Evolutionary conservation across 495 filamentous ascomycete genomes (phyloP).

Genomic region (Articulospora tetracladia): DNA sequence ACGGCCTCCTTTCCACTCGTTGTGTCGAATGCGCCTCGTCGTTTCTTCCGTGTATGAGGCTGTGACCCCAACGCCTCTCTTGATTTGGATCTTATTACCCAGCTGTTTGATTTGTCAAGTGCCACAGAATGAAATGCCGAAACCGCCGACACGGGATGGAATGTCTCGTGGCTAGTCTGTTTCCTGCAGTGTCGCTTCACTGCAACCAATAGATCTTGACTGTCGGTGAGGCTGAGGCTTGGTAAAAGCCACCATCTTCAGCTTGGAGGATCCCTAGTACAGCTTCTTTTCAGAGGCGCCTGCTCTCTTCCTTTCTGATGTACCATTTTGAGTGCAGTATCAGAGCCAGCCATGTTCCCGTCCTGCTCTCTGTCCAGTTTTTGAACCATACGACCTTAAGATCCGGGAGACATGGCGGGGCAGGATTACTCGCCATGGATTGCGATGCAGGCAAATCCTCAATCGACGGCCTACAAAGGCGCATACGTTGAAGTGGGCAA

Average conservation of each 20-base stretch:
- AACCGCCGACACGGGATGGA: background rate
- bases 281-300: background rate
- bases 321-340: background rate
- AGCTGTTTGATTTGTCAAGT: background rate
- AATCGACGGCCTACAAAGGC: background rate
- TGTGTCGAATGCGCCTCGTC: too few species aligned
- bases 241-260: background rate
- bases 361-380: background rate
- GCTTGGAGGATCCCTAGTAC: background rate
- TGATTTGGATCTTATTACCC: background rate
- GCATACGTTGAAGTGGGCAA: background rate
- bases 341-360: too few species aligned
- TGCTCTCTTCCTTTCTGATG: background rate
- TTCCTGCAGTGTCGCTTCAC: background rate
- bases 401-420: background rate
- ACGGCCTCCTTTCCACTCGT: too few species aligned
- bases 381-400: background rate
- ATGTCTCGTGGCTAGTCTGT: background rate
- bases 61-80: background rate
- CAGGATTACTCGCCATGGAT: conserved; percentile 3
- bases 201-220: background rate
- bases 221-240: background rate
- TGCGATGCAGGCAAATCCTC: background rate
- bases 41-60: background rate
- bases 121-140: background rate